Base-by-base conservation (phyloP, 2,329 filamentous ascomycete species). In the Nemania diffusa region DNA sequence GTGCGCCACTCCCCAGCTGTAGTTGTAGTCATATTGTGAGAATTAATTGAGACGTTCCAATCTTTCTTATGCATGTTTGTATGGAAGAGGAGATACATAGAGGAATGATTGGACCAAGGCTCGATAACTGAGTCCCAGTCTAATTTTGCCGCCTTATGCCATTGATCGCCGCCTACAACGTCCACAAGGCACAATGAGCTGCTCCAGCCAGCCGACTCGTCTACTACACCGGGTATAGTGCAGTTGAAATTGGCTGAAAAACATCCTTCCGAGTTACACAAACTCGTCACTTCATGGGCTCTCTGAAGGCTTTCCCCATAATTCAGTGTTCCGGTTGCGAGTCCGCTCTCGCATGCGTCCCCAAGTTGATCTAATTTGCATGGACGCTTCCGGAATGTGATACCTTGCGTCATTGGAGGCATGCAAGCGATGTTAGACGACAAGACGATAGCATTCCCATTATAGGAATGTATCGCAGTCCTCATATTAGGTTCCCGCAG, bases 1-100 rank as follows among this genome's bases (percentile, higher is more conserved):
- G 40, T 58, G 4, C 4, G 22, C 56, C 56, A 58, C 34, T 58
- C 56, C n/a, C 26, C 56, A 29, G 9, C 1, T 2, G 27, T 13
- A 27, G 24, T 57, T 27, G 20, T 11, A 3, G 24, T 11, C 3
- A 3, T 2, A 8, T 24, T 50, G 5, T 29, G 56, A 7, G 56
- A 58, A n/a, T n/a, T n/a, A n/a, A n/a, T n/a, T n/a, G n/a, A n/a
- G 11, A 27, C 26, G 22, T 57, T 29, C 56, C 56, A 58, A 15
- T 58, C 56, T 9, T 3, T 34, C 3, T 15, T 24, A 20, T 22
- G 34, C 56, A 58, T 58, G 27, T 58, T 58, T 3, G 56, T 58
- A 22, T 17, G 15, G 17, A 58, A 48, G 2, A 58, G 4, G 2
- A 58, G 56, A 37, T 58, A 50, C 22, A 58, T 11, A 17, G 37